Evolutionary conservation across 2,329 filamentous ascomycete genomes (phyloP), one percentile per base, ranked within the genome.

Genomic region (Rachicladosporium sp.): DNA sequence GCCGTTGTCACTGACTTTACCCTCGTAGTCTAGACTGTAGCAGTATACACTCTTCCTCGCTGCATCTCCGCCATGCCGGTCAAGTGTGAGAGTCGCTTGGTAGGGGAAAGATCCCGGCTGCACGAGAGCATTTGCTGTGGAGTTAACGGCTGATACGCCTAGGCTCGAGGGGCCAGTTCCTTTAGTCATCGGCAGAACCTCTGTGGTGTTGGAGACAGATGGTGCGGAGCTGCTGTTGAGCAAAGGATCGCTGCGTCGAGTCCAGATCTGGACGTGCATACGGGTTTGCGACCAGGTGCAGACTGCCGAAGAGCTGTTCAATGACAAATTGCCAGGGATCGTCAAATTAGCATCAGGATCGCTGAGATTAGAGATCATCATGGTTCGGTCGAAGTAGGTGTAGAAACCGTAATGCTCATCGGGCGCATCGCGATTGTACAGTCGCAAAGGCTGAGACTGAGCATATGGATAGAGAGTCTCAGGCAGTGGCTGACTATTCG

Each of bases 341-440:
- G 37, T 31, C 33, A 8, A 38, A 23, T 38, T 43, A 36, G 36
- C 29, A 33, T 40, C 36, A 35, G 43, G 66, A 19, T 52, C 53
- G n/a, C 54, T 53, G 46, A 71, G 70, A 10, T 76, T 78, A 50
- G 78, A 76, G 45, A 93, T 69, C 65, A 89, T 93, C 46, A 93
- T 84, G 6, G 80, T 82, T 48, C 87, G 84, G 62, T 87, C 79
- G 60, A 83, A 96, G 67, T 94, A 93, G 1, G 75, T 83, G 64
- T 94, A 95, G 64, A 95, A 95, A 2, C 85, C 86, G 60, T 93
- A 95, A 62, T 94, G 86, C 59, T 96, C 89, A 0, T 80, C 80
- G 2, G 73, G 65, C 21, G 82, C 68, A 11, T 82, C 87, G 12
- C 87, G 82, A 58, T 96, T 85, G 59, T 80, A 96, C 1, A 96